Conservation (phyloP, 1,139 yeast species). For the Diutina neorugosa region DNA sequence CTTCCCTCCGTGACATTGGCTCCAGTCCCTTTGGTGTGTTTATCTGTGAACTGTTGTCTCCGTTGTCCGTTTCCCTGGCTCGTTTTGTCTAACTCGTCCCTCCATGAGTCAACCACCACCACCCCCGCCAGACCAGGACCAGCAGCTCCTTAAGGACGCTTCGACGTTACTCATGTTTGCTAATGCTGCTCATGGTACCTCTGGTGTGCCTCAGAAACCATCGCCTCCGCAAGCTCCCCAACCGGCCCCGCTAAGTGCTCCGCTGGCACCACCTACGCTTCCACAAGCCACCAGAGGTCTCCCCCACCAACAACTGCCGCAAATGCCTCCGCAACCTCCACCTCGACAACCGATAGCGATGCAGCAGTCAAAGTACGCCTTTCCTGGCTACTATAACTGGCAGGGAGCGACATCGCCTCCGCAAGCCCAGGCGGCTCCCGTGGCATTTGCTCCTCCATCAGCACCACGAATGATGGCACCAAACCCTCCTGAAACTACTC, state of each 20-base stretch:
- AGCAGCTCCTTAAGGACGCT: slow-evolving; percentile 45
- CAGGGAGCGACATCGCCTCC: background rate
- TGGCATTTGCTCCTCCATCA: background rate
- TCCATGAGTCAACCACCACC: background rate
- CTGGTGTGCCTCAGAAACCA: slow-evolving; percentile 8
- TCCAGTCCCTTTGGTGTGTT: background rate
- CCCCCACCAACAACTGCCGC: background rate
- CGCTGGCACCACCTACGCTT: slow-evolving; percentile 5
- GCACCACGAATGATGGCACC: background rate
- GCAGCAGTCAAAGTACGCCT: background rate
- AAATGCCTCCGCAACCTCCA: background rate
- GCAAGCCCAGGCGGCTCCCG: background rate
- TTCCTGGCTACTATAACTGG: slow-evolving; percentile 1
- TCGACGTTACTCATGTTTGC: slow-evolving; percentile 58
- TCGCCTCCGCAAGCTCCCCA: slow-evolving; percentile 5
- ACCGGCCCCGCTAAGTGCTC: slow-evolving; percentile 4
- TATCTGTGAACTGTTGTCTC: background rate
- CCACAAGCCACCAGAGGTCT: background rate
- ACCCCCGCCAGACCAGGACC: slow-evolving; percentile 14
- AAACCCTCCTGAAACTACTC: background rate
- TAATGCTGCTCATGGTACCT: slow-evolving; percentile 37
- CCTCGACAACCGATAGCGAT: background rate
- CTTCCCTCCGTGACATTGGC: background rate
- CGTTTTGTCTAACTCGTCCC: no score
- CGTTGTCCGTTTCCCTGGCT: background rate